These are phyloP conservation scores for Avena sativa DNA, from an alignment of 176 grass and related monocot species.

Conservation along the genomic window DNA sequence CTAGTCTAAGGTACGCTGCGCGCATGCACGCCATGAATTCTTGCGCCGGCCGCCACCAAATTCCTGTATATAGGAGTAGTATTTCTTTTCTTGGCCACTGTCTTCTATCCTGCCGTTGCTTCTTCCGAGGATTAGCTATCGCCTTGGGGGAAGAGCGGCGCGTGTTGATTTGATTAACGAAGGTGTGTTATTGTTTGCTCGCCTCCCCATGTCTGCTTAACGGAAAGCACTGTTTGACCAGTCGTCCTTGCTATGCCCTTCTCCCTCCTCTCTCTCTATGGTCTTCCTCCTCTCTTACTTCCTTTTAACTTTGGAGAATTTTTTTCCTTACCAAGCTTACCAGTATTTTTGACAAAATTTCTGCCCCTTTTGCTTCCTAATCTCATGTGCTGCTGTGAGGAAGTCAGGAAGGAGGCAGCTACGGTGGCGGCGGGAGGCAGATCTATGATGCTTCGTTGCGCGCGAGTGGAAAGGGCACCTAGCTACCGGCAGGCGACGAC, in stretches of 20 bases:
- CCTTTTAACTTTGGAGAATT: conserved; percentile 12
- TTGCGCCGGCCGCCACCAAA: conserved; percentile 16
- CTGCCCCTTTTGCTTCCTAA: neutral
- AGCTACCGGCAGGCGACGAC: neutral
- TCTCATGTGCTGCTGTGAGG: conserved; percentile 26
- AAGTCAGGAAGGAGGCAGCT: conserved; percentile 2
- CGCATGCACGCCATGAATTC: conserved; percentile 50
- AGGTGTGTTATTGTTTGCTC: conserved; percentile 37
- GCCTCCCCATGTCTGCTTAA: conserved; percentile 43
- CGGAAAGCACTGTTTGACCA: conserved; percentile 63
- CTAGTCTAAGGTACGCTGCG: conserved; percentile 42
- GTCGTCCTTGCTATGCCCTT: conserved; percentile 36
- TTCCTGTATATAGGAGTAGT: neutral
- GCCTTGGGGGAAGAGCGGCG: conserved; percentile 7
- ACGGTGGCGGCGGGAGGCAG: conserved; percentile 27
- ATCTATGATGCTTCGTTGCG: conserved; percentile 19
- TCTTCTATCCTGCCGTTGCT: conserved; percentile 33
- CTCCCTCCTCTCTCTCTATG: neutral
- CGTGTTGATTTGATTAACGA: conserved; percentile 53
- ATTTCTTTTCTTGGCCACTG: conserved; percentile 11
- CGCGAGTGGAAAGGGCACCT: neutral
- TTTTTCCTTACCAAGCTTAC: neutral
- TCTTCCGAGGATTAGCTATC: conserved; percentile 36
- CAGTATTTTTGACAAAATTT: neutral
- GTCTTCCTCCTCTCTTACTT: neutral